Base-by-base conservation (phyloP, 163 green algal genomes). In the Chloroidium sp. region DNA sequence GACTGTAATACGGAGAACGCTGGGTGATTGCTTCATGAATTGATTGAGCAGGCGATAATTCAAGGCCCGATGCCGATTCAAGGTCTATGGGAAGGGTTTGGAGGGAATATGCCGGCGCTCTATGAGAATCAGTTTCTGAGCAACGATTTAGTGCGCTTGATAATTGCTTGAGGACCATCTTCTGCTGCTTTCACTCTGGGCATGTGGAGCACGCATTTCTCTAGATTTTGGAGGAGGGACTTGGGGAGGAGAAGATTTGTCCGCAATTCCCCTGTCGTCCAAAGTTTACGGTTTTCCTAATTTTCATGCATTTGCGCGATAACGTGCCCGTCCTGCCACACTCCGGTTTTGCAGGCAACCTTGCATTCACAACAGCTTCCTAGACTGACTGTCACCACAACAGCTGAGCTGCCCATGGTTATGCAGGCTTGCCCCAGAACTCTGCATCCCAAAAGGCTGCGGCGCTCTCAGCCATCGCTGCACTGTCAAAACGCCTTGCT, bases 391-490 rank as follows among this genome's bases (percentile, higher is more conserved):
- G 4, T 61, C 4, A 61, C 4, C 74, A 12, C 74, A 13, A 10
- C 74, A 61, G 14, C 58, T 36, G 36, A 36, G 36, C 36, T 36
- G 74, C 14, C 58, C 8, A 8, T 78, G 8, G 74, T 13, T 10
- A 1, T 85, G 81, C 77, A 84, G 80, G 69, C 6, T 62, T 84
- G 59, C 75, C 77, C 13, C 62, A 80, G 10, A 83, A 85, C 77
- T 80, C 79, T 61, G 85, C 86, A 36, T 82, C 80, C 0, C 87
- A 88, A 69, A 87, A 84, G 69, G 83, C 75, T n/a, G 87, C 87
- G 1, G 87, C 85, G 4, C 74, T 89, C 57, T 81, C 87, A 4
- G 85, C 87, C 59, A 85, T 85, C 14, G 80, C 87, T 1, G 81
- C 84, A 67, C 81, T 90, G 78, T 81, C 83, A 2, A 88, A 85